These are phyloP conservation scores for Schizochytrium sp. DNA, from an alignment of 108 stramenopile genomes.

Conservation along the genomic window DNA sequence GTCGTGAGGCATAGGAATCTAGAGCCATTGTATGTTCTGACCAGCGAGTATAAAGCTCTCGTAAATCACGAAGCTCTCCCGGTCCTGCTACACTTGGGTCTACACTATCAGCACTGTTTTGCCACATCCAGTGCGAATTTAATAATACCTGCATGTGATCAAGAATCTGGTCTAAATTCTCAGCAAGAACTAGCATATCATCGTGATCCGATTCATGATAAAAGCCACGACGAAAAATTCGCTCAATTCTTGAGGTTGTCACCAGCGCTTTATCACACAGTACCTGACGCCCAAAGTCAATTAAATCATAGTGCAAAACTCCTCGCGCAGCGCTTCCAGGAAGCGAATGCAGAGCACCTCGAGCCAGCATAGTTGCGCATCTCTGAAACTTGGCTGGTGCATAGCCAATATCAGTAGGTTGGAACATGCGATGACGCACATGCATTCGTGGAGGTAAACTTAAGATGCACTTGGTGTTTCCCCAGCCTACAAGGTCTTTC, in stretches of 20 bases:
- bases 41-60: conserved; percentile 44
- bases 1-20: conserved; percentile 14
- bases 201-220: neutral
- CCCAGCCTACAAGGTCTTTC: conserved; percentile 17
- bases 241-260: neutral
- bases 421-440: neutral
- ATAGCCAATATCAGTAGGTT: conserved; percentile 34
- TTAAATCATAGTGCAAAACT: conserved; percentile 12
- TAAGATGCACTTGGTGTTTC: conserved; percentile 23
- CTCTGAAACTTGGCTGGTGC: neutral
- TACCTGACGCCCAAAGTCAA: conserved; percentile 39
- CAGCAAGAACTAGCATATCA: neutral
- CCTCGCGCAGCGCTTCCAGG: neutral
- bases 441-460: neutral
- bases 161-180: neutral
- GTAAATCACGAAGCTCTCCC: neutral
- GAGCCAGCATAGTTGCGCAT: neutral
- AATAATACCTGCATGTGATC: neutral
- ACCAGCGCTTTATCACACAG: neutral
- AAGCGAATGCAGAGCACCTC: neutral
- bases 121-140: conserved; percentile 22
- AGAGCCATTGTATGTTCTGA: neutral
- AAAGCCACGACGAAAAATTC: neutral
- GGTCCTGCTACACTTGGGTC: neutral
- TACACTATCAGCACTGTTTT: neutral